Evolutionary conservation across 2,329 filamentous ascomycete species (phyloP), one percentile per base, ranked within the genome.

Genomic region (Pezizomycotina sp.): DNA sequence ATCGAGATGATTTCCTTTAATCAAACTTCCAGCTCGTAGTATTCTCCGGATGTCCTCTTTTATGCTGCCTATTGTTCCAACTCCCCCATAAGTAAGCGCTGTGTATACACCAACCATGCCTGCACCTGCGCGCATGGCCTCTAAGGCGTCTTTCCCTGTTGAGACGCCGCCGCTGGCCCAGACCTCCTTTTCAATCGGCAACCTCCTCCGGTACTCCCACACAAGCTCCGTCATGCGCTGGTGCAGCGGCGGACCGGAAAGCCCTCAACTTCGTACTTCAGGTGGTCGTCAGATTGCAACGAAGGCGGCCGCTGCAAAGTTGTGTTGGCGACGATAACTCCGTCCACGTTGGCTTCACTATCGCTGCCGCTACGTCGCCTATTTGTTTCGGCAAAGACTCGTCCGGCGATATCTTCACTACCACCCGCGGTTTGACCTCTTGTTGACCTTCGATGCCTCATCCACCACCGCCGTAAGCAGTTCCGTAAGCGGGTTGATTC

Each of bases 401-500:
- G 50, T 98, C 89, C 0, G 89, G 89, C 41, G 81, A 92, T 13
- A 98, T 86, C 63, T 98, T 98, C 52, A 98, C 89, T 81, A 98
- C 92, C 39, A 98, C 81, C 38, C 65, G 72, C 1, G 80, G 81
- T 52, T 76, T 79, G 1, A 66, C 70, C 71, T 77, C 48, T 84
- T 67, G 18, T 77, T 65, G 8, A 77, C 68, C 9, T 23, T 19
- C 45, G 64, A 63, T 1, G 83, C 83, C 36, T 86, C 79, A 10
- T 71, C 64, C 2, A 95, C 86, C 0, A 95, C 86, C 1, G 80
- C 79, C 6, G 66, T 69, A 25, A 98, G 62, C 29, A 98, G 76
- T 26, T 70, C 64, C 2, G 82, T 86, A 38, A 98, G 61, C 1
- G 84, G 86, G 47, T 78, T 82, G 0, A 75, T 70, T 2, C 78